These are phyloP conservation scores for Penicillium hordei DNA, from an alignment of 2,329 filamentous ascomycete species.

Conservation along the genomic window DNA sequence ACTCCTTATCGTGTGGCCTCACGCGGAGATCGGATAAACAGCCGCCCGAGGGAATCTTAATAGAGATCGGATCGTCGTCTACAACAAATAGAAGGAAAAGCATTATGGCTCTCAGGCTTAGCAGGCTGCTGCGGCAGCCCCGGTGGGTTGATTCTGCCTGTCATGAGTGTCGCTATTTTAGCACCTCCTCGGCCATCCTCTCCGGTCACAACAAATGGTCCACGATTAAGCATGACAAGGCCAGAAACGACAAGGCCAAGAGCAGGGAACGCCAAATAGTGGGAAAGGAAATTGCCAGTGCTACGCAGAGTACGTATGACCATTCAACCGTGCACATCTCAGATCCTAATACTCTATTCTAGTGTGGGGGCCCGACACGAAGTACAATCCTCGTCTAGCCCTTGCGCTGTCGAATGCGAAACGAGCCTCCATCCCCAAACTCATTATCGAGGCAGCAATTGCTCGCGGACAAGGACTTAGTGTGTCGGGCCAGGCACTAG, in stretches of 20 bases:
- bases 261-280: slow-evolving; percentile 68
- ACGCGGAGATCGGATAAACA: slow-evolving; percentile 34
- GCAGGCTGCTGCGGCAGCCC: slow-evolving; percentile 21
- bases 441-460: slow-evolving; percentile 79
- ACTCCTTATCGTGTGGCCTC: slow-evolving; percentile 27
- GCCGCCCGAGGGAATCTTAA: slow-evolving; percentile 15
- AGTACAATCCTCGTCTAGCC: slow-evolving; percentile 73
- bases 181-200: slow-evolving; percentile 45
- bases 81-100: slow-evolving; percentile 9
- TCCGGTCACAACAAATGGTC: slow-evolving; percentile 93
- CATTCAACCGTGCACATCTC: not conserved
- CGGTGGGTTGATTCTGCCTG: slow-evolving; percentile 16
- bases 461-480: slow-evolving; percentile 85
- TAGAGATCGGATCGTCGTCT: not conserved
- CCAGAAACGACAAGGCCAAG: slow-evolving; percentile 73
- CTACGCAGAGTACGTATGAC: slow-evolving; percentile 64
- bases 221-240: slow-evolving; percentile 94
- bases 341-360: slow-evolving; percentile 12
- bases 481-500: slow-evolving; percentile 70
- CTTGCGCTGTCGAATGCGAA: slow-evolving; percentile 73
- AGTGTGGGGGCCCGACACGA: slow-evolving; percentile 75
- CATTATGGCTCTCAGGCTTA: slow-evolving; percentile 29
- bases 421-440: slow-evolving; percentile 81
- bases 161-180: slow-evolving; percentile 47
- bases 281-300: slow-evolving; percentile 70